Evolutionary conservation across 2,329 filamentous ascomycete species (phyloP).

Genomic region (Monilinia fructigena): DNA sequence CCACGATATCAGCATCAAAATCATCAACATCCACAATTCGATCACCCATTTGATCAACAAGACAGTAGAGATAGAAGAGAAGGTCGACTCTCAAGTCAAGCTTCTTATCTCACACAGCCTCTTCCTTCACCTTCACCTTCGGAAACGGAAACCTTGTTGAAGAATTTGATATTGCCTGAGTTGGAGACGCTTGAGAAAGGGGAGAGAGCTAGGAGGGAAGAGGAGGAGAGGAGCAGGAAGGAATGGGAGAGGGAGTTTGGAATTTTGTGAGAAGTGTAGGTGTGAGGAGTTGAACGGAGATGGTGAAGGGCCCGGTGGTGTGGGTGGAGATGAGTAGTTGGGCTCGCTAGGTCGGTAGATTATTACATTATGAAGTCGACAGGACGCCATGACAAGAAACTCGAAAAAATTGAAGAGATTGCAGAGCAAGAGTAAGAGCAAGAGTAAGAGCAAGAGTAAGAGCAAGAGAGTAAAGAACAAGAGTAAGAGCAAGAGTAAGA

Average conservation of each 20-base stretch:
- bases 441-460: no score
- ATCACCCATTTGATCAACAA: not conserved
- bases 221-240: slow-evolving; percentile 18
- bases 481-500: no score
- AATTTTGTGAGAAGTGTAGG: slow-evolving; percentile 9
- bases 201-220: slow-evolving; percentile 8
- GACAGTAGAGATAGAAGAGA: not conserved
- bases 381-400: no score
- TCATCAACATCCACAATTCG: not conserved
- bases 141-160: slow-evolving; percentile 20
- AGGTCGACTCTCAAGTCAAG: slow-evolving; percentile 1
- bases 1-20: not conserved
- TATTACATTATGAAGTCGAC: no score
- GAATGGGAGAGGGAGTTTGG: slow-evolving; percentile 23
- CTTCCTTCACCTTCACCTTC: slow-evolving; percentile 5
- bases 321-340: not conserved
- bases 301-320: not conserved
- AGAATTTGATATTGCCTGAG: slow-evolving; percentile 18
- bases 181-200: slow-evolving; percentile 19
- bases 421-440: no score
- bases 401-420: no score
- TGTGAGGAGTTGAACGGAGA: no score
- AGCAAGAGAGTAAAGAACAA: no score
- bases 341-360: not conserved
- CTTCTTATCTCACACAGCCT: slow-evolving; percentile 1